Evolutionary conservation across 1,284 basidiomycete species (phyloP), one percentile per base, ranked within the genome.

Genomic region (Somion occarium): DNA sequence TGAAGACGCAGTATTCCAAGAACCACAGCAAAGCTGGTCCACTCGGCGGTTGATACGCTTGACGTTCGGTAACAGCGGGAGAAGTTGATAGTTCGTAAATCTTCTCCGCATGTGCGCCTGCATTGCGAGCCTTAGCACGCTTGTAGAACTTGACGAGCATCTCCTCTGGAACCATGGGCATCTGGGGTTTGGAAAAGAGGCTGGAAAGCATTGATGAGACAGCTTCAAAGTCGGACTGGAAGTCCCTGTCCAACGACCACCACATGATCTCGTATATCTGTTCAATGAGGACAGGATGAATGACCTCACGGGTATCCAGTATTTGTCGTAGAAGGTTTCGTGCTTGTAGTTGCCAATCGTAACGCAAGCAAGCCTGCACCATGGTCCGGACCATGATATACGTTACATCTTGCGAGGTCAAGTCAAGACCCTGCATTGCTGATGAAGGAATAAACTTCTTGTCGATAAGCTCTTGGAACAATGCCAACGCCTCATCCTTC

Each of bases 11-110:
- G 59, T 76, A 64, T 2, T 62, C 51, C 66, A 85, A 71, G 22
- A 87, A 62, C 78, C 78, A 83, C 12, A 69, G 61, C 34, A 82
- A 56, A 0, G 73, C 57, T 13, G 55, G 47, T 22, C 73, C 74
- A 38, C 64, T 65, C 3, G 85, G 85, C 18, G 73, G 64, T 5
- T 77, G 76, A 54, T 82, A 83, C 2, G 58, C 53, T 49, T 71
- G 67, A 20, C 56, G 50, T 25, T 56, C 46, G 42, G 60, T 57
- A 39, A 73, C 63, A 22, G 54, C 53, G 20, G 52, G 53, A 13
- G 67, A 62, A 20, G 69, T 71, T n/a, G 72, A 71, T 52, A 70
- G 73, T 18, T 20, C 39, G 53, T 67, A 69, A 38, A 69, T 51
- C 3, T 43, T 44, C 24, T 56, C 51, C 22, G 59, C 61, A 12